Evolutionary conservation across 768 basidiomycete species (phyloP), one percentile per base, ranked within the genome.

Genomic region (Fomitopsis pulvina): DNA sequence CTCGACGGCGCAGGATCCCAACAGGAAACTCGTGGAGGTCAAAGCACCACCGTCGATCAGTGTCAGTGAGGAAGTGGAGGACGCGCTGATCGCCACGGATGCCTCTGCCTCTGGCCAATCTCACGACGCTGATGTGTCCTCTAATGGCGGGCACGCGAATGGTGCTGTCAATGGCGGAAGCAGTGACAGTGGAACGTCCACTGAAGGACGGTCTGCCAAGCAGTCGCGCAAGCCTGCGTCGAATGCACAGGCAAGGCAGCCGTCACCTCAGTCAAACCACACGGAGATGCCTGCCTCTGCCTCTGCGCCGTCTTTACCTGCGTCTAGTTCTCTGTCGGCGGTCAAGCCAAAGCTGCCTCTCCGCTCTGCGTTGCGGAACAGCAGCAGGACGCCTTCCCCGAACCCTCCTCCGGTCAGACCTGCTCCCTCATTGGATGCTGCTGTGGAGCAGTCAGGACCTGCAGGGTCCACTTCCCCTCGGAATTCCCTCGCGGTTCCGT

Each of bases 281-380:
- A 38, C 45, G 16, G 25, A 50, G 29, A 44, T 53, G 32, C 48
- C 57, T 14, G 53, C 50, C 20, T 56, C 58, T 14, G 45, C 53
- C 5, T 56, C 58, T 16, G 55, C 55, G 4, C 55, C 55, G 8
- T 52, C 58, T 2, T 39, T 56, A 7, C 58, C 53, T 16, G 34
- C 34, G 34, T 37, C 34, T 37, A 32, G 30, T 32, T 32, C 30
- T 25, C 28, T 32, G 30, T 28, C 47, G 7, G 26, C 46, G 1
- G 22, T 12, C 49, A 43, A 38, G 30, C 60, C 66, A 8, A 76
- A 73, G 61, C 62, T 69, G 24, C 84, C 85, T 0, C 58, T 88
- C 27, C 71, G 76, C 47, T 85, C 84, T 47, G 86, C 84, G 21
- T 54, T 88, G 65, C 75, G 77, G 55, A 75, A 76, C 24, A 50